Conservation (phyloP, 1,284 basidiomycete genomes). For the Leccinum angustisporum region DNA sequence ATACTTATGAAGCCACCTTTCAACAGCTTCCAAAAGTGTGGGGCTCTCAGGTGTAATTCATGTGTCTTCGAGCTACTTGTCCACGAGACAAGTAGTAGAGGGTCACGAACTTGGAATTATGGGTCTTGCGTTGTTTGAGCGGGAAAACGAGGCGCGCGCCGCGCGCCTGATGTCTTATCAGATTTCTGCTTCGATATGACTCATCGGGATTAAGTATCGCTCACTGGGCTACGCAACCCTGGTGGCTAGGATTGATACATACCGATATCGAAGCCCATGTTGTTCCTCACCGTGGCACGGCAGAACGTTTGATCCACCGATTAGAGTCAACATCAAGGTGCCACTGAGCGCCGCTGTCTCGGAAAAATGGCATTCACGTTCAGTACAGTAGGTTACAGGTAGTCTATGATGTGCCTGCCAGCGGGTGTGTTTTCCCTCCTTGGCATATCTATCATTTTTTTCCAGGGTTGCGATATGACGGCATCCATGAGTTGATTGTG, state of each 20-base stretch:
- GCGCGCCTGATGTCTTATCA: background rate
- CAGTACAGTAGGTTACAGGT: too few relatives aligned
- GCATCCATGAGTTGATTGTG: slow-evolving; percentile 1
- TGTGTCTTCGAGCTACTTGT: slow-evolving; percentile 99
- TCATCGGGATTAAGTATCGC: background rate
- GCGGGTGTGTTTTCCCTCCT: background rate
- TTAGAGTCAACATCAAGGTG: background rate
- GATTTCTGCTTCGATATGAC: background rate
- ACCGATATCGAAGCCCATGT: background rate
- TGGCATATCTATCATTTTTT: background rate
- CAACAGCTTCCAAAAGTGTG: slow-evolving; percentile 82
- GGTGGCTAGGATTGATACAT: background rate
- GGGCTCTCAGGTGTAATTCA: slow-evolving; percentile 94
- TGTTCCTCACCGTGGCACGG: background rate
- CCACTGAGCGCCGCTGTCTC: background rate
- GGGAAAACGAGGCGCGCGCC: background rate
- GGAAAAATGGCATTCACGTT: background rate
- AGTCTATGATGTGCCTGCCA: background rate
- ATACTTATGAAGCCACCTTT: slow-evolving; percentile 67
- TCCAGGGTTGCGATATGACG: slow-evolving; percentile 3
- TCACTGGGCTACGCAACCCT: background rate
- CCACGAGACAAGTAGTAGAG: slow-evolving; percentile 54
- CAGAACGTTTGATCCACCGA: background rate
- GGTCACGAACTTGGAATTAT: background rate
- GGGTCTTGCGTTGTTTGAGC: background rate